Conservation (phyloP, 164 flowering plant species). For the Malania oleifera region DNA sequence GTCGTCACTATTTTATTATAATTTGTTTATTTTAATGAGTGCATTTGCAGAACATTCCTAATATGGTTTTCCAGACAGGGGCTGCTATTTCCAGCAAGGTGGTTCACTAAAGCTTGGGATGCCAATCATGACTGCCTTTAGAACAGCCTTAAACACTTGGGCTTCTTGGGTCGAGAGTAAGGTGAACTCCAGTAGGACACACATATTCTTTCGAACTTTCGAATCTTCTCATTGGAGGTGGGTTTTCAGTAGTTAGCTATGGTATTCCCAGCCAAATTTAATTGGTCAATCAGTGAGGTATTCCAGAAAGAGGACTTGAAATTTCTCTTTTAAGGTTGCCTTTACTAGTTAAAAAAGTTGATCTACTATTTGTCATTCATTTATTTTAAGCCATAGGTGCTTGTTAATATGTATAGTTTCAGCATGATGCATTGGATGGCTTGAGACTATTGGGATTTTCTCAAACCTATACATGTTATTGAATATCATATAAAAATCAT, state of each 20-base stretch:
- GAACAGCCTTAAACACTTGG: constrained; percentile 67
- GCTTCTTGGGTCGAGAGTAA: constrained; percentile 63
- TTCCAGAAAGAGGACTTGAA: too few species aligned
- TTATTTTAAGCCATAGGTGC: too few species aligned
- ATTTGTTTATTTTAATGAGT: neutral
- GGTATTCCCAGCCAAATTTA: too few species aligned
- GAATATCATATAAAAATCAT: too few species aligned
- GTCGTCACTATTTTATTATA: too few species aligned
- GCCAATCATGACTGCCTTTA: constrained; percentile 50
- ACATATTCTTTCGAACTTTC: constrained; percentile 72
- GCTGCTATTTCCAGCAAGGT: constrained; percentile 69
- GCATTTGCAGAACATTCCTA: constrained; percentile 4
- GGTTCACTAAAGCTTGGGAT: constrained; percentile 66
- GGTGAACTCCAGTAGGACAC: constrained; percentile 54
- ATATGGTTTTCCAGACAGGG: constrained; percentile 54
- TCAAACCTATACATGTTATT: too few species aligned
- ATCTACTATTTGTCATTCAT: too few species aligned
- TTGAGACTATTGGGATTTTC: too few species aligned
- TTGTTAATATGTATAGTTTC: too few species aligned
- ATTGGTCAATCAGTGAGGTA: neutral
- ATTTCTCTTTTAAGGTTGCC: too few species aligned
- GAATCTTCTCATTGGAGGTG: constrained; percentile 89
- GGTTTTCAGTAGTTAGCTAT: constrained; percentile 1
- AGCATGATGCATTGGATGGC: too few species aligned
- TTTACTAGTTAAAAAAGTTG: too few species aligned